These are phyloP conservation scores for Cyclocybe cylindracea DNA, from an alignment of 768 basidiomycete genomes.

Conservation along the genomic window DNA sequence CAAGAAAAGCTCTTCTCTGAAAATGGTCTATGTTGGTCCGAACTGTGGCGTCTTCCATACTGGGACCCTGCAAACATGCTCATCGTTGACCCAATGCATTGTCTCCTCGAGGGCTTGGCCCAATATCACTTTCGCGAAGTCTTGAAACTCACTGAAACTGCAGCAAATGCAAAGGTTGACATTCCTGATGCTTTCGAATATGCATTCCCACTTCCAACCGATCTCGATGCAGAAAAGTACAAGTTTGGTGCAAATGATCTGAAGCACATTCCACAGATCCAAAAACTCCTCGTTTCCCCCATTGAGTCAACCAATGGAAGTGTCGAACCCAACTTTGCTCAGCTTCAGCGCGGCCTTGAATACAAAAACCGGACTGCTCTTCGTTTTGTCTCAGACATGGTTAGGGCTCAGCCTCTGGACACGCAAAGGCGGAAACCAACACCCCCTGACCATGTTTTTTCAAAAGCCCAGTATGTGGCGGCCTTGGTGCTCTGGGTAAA, in stretches of 20 bases:
- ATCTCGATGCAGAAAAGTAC: neutral
- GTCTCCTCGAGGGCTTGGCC: slow-evolving; percentile 12
- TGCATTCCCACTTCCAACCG: neutral
- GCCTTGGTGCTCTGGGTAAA: neutral
- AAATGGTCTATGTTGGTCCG: too few relatives aligned
- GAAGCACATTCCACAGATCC: neutral
- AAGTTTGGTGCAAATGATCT: neutral
- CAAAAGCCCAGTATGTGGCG: neutral
- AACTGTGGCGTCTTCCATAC: too few relatives aligned
- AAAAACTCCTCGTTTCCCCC: neutral
- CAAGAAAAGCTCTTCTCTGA: too few relatives aligned
- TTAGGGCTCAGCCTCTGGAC: neutral
- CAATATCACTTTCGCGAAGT: slow-evolving; percentile 24
- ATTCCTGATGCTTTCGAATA: neutral
- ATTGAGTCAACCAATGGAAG: neutral
- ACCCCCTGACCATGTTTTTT: too few relatives aligned
- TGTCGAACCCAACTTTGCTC: neutral
- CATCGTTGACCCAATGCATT: slow-evolving; percentile 14
- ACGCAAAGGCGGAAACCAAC: too few relatives aligned
- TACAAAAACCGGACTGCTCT: neutral
- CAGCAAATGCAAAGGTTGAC: neutral
- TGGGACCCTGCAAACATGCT: slow-evolving; percentile 18
- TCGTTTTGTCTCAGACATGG: neutral
- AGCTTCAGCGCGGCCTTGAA: neutral
- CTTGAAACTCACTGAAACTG: slow-evolving; percentile 3